Evolutionary conservation across 768 basidiomycete genomes (phyloP), one percentile per base, ranked within the genome.

Genomic region (Amanita thiersii): DNA sequence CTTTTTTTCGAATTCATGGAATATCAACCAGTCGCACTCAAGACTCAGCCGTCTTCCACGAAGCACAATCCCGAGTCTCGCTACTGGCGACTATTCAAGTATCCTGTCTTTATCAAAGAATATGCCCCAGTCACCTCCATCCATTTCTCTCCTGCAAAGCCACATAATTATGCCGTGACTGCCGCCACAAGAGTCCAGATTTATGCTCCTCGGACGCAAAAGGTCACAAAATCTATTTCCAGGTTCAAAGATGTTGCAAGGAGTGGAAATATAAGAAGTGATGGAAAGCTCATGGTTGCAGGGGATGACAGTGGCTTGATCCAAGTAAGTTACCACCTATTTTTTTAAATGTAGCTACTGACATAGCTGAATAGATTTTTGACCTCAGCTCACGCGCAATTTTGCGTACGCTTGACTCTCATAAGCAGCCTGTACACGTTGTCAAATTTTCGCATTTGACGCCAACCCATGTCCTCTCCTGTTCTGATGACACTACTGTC

Each of bases 381-480:
- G 94, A 99, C 63, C 78, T 93, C 43, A 86, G 81, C 54, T 92
- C 87, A 14, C 74, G 96, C 25, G 94, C 94, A 10, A 89, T 99
- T 51, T 73, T 99, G 45, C 80, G 96, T 42, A 86, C 90, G 0
- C 72, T 99, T 39, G 86, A 92, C 51, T 79, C 84, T 2, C 94
- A 98, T 63, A 92, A 94, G 55, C 93, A 96, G 53, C 92, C 96
- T 21, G 91, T 96, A 0, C 92, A 98, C 64, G 86, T 94, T 46
- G 80, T 91, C 4, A 87, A 85, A 50, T 99, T 98, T 59, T 98
- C 94, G 1, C 61, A 80, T 2, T 70, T 84, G 41, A 70, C 77
- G 10, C 81, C 85, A 2, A 87, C 88, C 0, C 86, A 90, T 51
- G 68, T 97, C 39, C 72, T 98, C 20, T 93, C 96, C 3, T 93